These are phyloP conservation scores for Marasmius fiardii DNA, from an alignment of 1,284 basidiomycete genomes.

Conservation along the genomic window DNA sequence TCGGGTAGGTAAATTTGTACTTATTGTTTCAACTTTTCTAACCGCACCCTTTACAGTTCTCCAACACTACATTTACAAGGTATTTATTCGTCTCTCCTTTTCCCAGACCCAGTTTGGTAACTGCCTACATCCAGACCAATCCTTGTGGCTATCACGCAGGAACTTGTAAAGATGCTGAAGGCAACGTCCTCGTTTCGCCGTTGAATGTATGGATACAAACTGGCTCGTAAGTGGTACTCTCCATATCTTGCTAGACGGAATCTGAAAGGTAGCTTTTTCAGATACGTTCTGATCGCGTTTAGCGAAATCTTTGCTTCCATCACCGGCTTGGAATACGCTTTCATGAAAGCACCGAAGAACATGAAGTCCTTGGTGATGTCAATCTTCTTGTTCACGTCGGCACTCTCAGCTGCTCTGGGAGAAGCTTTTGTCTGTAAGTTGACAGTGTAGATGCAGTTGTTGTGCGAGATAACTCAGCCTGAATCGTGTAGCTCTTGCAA, in stretches of 20 bases:
- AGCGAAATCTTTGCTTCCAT: conserved; percentile 85
- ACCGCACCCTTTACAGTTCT: background rate
- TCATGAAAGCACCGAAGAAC: conserved; percentile 80
- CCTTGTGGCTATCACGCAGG: conserved; percentile 61
- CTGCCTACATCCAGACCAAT: conserved; percentile 33
- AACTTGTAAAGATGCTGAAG: conserved; percentile 44
- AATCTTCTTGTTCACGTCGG: conserved; percentile 68
- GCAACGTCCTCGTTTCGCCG: conserved; percentile 37
- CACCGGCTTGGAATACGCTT: conserved; percentile 87
- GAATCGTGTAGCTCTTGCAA: conserved; percentile 28
- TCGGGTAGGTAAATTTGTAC: conserved; percentile 22
- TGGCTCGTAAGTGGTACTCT: conserved; percentile 41
- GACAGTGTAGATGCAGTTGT: conserved; percentile 29
- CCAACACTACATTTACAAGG: conserved; percentile 62
- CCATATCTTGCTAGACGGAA: background rate
- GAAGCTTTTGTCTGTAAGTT: conserved; percentile 69
- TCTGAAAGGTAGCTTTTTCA: conserved; percentile 12
- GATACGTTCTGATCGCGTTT: conserved; percentile 65
- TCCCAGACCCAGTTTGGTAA: background rate
- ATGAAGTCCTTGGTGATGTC: conserved; percentile 80
- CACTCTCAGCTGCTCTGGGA: conserved; percentile 58
- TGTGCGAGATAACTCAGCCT: background rate
- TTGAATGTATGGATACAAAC: conserved; percentile 79
- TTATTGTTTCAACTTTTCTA: background rate
- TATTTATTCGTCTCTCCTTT: background rate